Percentiles rank a stretch among this genome's conserved stretches.
phyloP scores from a whole-genome alignment of 2,329 filamentous ascomycete genomes.

The Alternaria rosae region DNA sequence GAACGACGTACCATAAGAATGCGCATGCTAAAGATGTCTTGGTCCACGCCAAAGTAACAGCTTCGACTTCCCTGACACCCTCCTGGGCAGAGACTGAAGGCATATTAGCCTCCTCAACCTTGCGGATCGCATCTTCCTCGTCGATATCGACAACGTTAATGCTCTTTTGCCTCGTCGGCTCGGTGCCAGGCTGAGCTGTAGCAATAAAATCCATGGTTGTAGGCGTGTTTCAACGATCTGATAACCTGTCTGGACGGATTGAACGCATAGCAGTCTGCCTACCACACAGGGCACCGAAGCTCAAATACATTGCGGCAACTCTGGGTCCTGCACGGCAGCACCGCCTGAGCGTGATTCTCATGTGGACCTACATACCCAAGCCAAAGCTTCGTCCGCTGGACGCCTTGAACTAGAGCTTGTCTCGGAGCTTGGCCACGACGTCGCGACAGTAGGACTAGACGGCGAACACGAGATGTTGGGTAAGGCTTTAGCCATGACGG shows the following conservation, averaged over 20 bases:
- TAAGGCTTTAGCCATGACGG: not conserved
- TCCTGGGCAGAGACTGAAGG: slow-evolving; percentile 32
- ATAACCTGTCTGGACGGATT: not conserved
- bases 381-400: slow-evolving; percentile 9
- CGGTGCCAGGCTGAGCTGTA: not conserved
- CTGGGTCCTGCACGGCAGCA: not conserved
- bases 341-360: not conserved
- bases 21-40: slow-evolving; percentile 43
- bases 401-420: slow-evolving; percentile 23
- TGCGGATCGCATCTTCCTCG: slow-evolving; percentile 25
- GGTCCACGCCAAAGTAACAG: slow-evolving; percentile 49
- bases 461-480: not conserved
- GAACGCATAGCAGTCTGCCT: too few species aligned
- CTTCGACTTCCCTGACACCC: slow-evolving; percentile 48
- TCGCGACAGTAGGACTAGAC: not conserved
- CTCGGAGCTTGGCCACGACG: slow-evolving; percentile 3
- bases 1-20: slow-evolving; percentile 41
- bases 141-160: slow-evolving; percentile 20
- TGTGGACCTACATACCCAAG: slow-evolving; percentile 9
- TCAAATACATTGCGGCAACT: not conserved
- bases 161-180: slow-evolving; percentile 19
- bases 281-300: not conserved
- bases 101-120: slow-evolving; percentile 21
- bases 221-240: not conserved
- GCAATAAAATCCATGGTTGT: slow-evolving; percentile 7